Conservation (phyloP, 2,329 filamentous ascomycete species). For the Colletotrichum tropicicola region DNA sequence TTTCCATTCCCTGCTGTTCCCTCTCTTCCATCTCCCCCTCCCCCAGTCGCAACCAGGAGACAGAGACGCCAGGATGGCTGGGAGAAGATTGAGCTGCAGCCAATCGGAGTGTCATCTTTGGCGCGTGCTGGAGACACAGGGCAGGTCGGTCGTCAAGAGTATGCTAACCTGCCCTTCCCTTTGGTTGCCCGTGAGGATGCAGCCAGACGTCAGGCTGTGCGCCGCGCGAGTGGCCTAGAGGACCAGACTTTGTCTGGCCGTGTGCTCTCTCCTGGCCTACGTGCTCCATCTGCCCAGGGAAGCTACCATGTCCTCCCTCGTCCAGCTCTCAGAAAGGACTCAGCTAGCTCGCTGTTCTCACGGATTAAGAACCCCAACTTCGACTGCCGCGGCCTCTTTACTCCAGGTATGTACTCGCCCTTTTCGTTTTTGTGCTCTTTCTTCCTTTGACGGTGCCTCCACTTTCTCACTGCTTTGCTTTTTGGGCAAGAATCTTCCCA, state of each 20-base stretch:
- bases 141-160: background rate
- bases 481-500: background rate
- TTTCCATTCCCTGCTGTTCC: background rate
- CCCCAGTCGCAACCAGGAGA: background rate
- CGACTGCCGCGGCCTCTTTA: background rate
- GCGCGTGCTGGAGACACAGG: background rate
- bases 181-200: conserved; percentile 25
- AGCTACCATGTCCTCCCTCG: background rate
- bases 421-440: background rate
- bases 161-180: conserved; percentile 15
- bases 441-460: too few species aligned
- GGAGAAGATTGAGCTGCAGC: conserved; percentile 20
- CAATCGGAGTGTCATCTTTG: background rate
- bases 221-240: conserved; percentile 30
- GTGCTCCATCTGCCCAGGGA: conserved; percentile 1
- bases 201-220: conserved; percentile 18
- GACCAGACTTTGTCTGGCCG: conserved; percentile 30
- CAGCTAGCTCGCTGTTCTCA: conserved; percentile 8
- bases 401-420: conserved; percentile 7
- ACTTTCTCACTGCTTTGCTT: background rate
- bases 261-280: background rate
- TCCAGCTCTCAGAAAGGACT: background rate
- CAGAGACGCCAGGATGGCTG: background rate
- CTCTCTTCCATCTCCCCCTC: background rate
- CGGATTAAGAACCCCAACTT: conserved; percentile 7